Conservation (phyloP, 1,284 basidiomycete species). For the Apiotrichum gamsii region DNA sequence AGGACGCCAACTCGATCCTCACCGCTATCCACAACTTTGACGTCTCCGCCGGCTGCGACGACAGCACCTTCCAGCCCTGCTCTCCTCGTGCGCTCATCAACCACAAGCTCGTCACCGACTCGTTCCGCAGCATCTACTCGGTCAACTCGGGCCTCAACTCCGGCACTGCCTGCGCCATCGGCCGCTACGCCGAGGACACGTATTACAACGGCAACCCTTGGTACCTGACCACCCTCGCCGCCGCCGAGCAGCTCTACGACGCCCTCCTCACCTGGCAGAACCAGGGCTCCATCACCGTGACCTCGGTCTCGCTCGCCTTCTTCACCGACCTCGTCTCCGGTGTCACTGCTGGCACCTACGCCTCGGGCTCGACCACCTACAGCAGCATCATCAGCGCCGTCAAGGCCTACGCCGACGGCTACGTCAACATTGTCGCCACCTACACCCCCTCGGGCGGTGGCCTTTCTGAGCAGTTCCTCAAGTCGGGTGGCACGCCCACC, state of each 20-base stretch:
- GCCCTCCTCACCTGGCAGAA: constrained; percentile 17
- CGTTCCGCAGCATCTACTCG: constrained; percentile 43
- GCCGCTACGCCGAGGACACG: constrained; percentile 49
- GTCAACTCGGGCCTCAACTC: constrained; percentile 38
- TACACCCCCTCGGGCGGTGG: neutral
- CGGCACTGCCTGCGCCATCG: constrained; percentile 44
- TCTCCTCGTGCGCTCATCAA: constrained; percentile 13
- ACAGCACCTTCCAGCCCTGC: constrained; percentile 29
- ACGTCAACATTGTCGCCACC: neutral
- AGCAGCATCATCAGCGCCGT: neutral
- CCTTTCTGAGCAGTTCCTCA: neutral
- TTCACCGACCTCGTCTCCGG: neutral
- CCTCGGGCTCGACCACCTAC: neutral
- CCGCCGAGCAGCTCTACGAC: constrained; percentile 45
- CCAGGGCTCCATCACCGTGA: neutral
- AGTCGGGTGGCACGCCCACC: neutral
- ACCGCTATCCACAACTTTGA: constrained; percentile 36
- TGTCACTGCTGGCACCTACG: neutral
- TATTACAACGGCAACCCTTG: constrained; percentile 51
- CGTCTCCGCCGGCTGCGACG: constrained; percentile 23
- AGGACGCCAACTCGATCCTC: constrained; percentile 46
- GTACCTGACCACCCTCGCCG: constrained; percentile 46
- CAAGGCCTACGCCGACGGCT: neutral
- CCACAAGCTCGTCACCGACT: constrained; percentile 15
- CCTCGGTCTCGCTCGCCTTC: neutral